These are phyloP conservation scores for Coemansia javaensis DNA, from an alignment of 192 early-diverging fungal species.

Conservation along the genomic window DNA sequence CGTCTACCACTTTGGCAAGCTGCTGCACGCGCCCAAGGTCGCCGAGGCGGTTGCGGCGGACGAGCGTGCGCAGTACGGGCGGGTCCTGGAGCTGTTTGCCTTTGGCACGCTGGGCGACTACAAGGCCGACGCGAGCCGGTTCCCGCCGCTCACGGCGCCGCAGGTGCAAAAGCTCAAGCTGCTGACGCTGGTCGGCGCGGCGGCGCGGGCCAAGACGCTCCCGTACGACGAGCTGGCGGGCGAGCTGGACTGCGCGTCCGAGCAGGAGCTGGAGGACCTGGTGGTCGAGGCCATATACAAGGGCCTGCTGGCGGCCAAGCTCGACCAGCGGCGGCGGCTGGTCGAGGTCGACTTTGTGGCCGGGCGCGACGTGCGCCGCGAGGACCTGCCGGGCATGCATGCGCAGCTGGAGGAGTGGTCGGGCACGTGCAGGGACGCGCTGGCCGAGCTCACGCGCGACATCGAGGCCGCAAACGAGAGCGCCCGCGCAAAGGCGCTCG, in stretches of 20 bases:
- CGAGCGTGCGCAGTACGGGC: conserved; percentile 17
- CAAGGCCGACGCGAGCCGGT: conserved; percentile 10
- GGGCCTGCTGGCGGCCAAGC: conserved; percentile 31
- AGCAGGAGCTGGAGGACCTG: conserved; percentile 42
- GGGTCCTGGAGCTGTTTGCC: conserved; percentile 29
- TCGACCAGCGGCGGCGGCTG: conserved; percentile 41
- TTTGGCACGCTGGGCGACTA: conserved; percentile 31
- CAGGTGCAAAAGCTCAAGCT: conserved; percentile 41
- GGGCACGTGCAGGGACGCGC: conserved; percentile 16
- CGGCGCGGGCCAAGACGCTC: conserved; percentile 21
- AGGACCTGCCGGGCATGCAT: conserved; percentile 28
- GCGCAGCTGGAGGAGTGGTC: conserved; percentile 26
- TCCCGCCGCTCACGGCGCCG: conserved; percentile 17
- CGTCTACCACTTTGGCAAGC: conserved; percentile 34
- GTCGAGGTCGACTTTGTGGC: conserved; percentile 37
- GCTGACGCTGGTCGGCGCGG: conserved; percentile 32
- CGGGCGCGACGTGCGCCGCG: conserved; percentile 35
- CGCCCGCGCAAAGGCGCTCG: conserved; percentile 5
- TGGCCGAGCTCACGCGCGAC: conserved; percentile 6
- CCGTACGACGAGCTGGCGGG: conserved; percentile 23
- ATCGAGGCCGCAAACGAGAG: conserved; percentile 13
- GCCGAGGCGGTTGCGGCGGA: conserved; percentile 20
- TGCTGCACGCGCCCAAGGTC: conserved; percentile 26
- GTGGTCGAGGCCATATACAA: conserved; percentile 46
- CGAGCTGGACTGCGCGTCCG: conserved; percentile 23